phyloP scores from a whole-genome alignment of 2,329 filamentous ascomycete species.

The Chaetoscypha palmicola region DNA sequence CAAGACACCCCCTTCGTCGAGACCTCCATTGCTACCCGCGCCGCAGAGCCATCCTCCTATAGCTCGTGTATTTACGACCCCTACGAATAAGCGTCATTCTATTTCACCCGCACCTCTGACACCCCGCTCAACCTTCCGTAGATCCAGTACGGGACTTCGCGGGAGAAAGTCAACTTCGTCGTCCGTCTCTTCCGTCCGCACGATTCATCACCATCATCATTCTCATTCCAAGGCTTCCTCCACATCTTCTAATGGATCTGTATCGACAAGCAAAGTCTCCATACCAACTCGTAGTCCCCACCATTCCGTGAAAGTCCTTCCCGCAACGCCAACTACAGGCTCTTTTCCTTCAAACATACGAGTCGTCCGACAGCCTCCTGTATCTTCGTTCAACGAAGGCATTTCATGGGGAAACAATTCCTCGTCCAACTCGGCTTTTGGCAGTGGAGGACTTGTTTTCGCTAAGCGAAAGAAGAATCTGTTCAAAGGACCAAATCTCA shows the following conservation, averaged over 20 bases:
- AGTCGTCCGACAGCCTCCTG: slow-evolving; percentile 58
- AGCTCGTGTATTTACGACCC: slow-evolving; percentile 34
- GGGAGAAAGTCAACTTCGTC: slow-evolving; percentile 95
- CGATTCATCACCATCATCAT: slow-evolving; percentile 79
- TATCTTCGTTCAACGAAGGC: slow-evolving; percentile 50
- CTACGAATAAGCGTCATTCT: slow-evolving; percentile 64
- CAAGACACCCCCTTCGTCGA: slow-evolving; percentile 35
- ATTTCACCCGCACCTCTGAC: slow-evolving; percentile 83
- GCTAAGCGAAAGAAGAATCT: slow-evolving; percentile 74
- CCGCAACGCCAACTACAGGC: slow-evolving; percentile 70
- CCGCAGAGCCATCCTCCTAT: slow-evolving; percentile 28
- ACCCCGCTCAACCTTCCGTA: slow-evolving; percentile 77
- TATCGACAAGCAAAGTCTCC: slow-evolving; percentile 62
- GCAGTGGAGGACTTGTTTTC: slow-evolving; percentile 61
- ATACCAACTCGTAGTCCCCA: slow-evolving; percentile 69
- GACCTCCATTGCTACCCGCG: slow-evolving; percentile 30
- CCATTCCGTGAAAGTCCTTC: slow-evolving; percentile 89
- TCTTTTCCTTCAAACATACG: slow-evolving; percentile 82
- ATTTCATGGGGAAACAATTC: slow-evolving; percentile 43
- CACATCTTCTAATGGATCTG: slow-evolving; percentile 73
- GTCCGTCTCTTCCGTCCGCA: slow-evolving; percentile 86
- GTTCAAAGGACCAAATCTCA: slow-evolving; percentile 72
- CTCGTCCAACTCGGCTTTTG: slow-evolving; percentile 51
- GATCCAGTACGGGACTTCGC: slow-evolving; percentile 73
- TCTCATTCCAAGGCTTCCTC: slow-evolving; percentile 92